A percentile compares a stretch with the other conserved stretches of the same genome.
Evolutionary conservation across 208 protist genomes (phyloP).

Genomic region (Leishmania tarentolae): DNA sequence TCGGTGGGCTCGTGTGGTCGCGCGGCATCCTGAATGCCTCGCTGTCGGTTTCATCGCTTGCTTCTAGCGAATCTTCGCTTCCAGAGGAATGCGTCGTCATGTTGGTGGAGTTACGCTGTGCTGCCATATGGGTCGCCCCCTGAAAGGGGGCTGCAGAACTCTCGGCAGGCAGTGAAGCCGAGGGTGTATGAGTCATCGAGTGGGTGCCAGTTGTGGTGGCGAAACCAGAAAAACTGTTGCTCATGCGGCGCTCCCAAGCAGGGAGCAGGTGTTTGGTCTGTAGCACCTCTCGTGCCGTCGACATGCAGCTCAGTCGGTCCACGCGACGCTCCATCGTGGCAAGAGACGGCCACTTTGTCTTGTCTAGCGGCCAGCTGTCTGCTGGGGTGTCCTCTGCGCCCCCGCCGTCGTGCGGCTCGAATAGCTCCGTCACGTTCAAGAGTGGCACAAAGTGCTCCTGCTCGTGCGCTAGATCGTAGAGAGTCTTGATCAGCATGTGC

Average conservation of each 20-base stretch:
- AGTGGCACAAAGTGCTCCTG: conserved; percentile 52
- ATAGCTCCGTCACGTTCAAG: conserved; percentile 44
- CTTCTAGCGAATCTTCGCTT: conserved; percentile 17
- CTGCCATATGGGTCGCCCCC: not conserved
- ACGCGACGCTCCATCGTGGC: conserved; percentile 10
- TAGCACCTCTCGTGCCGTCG: conserved; percentile 25
- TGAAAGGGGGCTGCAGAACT: not conserved
- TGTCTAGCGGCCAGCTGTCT: conserved; percentile 36
- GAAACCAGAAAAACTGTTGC: conserved; percentile 6
- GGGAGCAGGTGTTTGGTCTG: conserved; percentile 16
- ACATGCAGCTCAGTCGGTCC: conserved; percentile 30
- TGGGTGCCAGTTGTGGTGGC: not conserved
- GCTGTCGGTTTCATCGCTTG: conserved; percentile 1
- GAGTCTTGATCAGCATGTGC: conserved; percentile 34
- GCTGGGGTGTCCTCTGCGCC: conserved; percentile 2
- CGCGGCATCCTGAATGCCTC: not conserved
- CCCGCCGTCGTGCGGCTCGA: conserved; percentile 5
- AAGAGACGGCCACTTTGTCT: conserved; percentile 13
- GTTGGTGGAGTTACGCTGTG: not conserved
- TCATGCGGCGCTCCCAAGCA: conserved; percentile 31
- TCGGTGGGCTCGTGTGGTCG: not conserved
- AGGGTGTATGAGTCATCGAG: not conserved
- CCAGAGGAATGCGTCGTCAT: not conserved
- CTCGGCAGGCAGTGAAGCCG: not conserved
- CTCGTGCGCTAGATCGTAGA: conserved; percentile 40